Conservation (phyloP, 2,329 filamentous ascomycete species). For the Fusarium pseudograminearum region DNA sequence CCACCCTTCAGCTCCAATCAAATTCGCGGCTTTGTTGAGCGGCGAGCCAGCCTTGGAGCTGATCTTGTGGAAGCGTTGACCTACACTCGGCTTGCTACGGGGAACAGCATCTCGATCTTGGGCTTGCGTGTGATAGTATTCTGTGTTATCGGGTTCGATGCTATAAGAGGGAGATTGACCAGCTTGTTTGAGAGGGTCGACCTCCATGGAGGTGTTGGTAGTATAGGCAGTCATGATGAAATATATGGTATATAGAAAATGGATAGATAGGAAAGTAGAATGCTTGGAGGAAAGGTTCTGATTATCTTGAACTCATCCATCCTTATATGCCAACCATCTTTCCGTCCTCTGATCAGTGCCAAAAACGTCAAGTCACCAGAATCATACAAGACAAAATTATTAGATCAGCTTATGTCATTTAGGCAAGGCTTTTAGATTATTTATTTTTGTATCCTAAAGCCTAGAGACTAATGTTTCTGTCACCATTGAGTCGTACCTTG, state of each 20-base stretch:
- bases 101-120: not conserved
- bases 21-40: conserved; percentile 75
- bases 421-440: not conserved
- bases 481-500: not conserved
- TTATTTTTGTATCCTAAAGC: not conserved
- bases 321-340: conserved; percentile 38
- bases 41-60: conserved; percentile 75
- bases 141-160: conserved; percentile 18
- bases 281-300: not conserved
- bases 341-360: not conserved
- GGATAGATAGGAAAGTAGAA: too few relatives aligned
- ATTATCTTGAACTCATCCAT: not conserved
- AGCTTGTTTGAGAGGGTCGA: conserved; percentile 42
- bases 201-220: conserved; percentile 30
- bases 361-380: not conserved
- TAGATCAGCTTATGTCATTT: not conserved
- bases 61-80: conserved; percentile 73
- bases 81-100: conserved; percentile 53
- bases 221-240: conserved; percentile 34
- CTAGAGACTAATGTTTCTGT: not conserved
- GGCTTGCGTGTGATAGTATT: conserved; percentile 17
- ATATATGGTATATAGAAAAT: not conserved
- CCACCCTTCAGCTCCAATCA: conserved; percentile 78
- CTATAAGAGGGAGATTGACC: conserved; percentile 42
- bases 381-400: not conserved